Evolutionary conservation across 257 asterid species (phyloP).

Genomic region (Solanum pimpinellifolium): DNA sequence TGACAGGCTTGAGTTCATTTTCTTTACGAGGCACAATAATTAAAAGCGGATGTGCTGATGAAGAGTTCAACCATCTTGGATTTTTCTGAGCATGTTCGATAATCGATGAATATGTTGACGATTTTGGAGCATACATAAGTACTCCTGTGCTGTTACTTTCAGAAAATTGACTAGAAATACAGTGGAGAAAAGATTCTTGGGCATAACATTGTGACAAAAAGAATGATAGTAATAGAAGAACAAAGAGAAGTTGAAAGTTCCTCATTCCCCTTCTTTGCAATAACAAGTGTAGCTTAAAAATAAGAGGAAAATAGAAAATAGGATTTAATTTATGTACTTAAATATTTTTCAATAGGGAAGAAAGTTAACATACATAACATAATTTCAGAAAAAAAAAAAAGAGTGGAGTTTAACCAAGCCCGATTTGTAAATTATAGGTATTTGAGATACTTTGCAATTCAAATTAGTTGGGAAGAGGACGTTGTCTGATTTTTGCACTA

Average conservation of each 20-base stretch:
- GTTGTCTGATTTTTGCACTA: background rate
- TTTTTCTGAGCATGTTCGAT: slow-evolving; percentile 5
- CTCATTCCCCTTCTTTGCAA: background rate
- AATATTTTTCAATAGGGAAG: background rate
- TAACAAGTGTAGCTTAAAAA: background rate
- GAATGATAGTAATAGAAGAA: background rate
- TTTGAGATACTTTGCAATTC: background rate
- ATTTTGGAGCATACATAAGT: slow-evolving; percentile 1
- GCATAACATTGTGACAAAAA: background rate
- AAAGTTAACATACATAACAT: background rate
- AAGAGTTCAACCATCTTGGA: slow-evolving; percentile 14
- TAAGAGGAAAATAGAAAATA: background rate
- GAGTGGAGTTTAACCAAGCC: background rate
- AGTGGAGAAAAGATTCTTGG: background rate
- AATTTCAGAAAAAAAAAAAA: background rate
- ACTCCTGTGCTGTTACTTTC: background rate
- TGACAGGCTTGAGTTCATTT: background rate
- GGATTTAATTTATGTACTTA: no score
- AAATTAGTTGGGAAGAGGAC: background rate
- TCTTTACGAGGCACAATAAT: slow-evolving; percentile 1
- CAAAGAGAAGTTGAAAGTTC: background rate
- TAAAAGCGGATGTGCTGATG: slow-evolving; percentile 1
- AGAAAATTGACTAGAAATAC: background rate
- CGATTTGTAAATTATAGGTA: background rate
- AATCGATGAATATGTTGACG: background rate